phyloP scores from a whole-genome alignment of 768 basidiomycete genomes.

The Podaxis mareebaensis region DNA sequence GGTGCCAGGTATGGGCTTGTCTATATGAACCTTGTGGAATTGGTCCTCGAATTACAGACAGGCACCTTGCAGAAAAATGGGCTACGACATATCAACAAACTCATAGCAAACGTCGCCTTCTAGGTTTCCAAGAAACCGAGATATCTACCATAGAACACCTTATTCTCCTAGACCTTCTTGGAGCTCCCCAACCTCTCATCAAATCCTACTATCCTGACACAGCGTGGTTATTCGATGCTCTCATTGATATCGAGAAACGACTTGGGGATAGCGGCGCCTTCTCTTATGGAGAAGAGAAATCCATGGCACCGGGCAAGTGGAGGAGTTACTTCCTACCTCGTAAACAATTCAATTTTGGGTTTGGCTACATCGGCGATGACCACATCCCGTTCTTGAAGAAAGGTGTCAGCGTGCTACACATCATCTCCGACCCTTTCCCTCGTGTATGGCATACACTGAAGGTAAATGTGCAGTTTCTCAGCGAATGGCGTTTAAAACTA shows the following conservation, averaged over 20 bases:
- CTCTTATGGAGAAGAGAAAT: constrained; percentile 40
- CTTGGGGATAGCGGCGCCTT: constrained; percentile 69
- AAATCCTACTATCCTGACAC: constrained; percentile 85
- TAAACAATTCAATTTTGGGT: constrained; percentile 33
- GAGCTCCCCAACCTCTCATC: constrained; percentile 72
- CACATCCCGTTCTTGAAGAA: constrained; percentile 84
- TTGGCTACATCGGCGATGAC: constrained; percentile 83
- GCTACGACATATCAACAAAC: constrained; percentile 62
- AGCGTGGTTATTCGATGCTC: constrained; percentile 87
- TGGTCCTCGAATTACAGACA: constrained; percentile 28
- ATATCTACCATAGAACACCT: constrained; percentile 85
- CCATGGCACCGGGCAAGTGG: constrained; percentile 51
- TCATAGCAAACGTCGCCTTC: constrained; percentile 56
- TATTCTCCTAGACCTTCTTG: constrained; percentile 90
- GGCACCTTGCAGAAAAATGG: constrained; percentile 92
- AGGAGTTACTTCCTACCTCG: constrained; percentile 70
- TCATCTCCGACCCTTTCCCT: constrained; percentile 91
- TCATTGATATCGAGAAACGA: constrained; percentile 70
- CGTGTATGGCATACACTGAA: constrained; percentile 80
- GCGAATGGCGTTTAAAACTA: background rate
- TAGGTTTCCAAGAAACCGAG: constrained; percentile 57
- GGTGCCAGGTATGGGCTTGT: constrained; percentile 71
- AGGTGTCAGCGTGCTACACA: constrained; percentile 87
- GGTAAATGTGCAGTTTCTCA: constrained; percentile 42
- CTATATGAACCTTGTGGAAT: background rate